These are phyloP conservation scores for Handroanthus guayacan DNA, from an alignment of 257 asterid species.

Conservation along the genomic window DNA sequence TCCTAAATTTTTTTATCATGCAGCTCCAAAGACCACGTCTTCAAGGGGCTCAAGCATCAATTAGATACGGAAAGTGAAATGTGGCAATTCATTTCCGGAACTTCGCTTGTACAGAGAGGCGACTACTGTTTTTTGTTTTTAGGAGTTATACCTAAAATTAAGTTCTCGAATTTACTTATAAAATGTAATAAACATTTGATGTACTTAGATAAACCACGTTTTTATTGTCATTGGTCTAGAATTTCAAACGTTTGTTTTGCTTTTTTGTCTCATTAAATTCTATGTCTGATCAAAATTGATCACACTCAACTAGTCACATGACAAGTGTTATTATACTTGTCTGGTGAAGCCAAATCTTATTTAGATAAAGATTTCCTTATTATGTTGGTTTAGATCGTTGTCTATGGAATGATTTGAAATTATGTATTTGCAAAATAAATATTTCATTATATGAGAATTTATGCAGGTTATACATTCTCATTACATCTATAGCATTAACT, in stretches of 20 bases:
- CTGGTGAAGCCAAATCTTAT: no score
- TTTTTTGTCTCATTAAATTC: background rate
- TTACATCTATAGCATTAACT: no score
- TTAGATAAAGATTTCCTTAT: no score
- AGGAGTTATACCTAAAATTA: background rate
- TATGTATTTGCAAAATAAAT: no score
- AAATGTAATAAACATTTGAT: slow-evolving; percentile 7
- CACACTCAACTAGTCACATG: no score
- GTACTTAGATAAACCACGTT: background rate
- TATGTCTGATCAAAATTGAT: no score
- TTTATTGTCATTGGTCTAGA: background rate
- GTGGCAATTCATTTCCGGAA: slow-evolving; percentile 30
- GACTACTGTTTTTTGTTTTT: slow-evolving; percentile 1
- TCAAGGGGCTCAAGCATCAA: slow-evolving; percentile 46
- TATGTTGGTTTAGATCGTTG: no score
- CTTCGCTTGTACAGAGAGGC: slow-evolving; percentile 35
- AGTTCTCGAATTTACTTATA: slow-evolving; percentile 16
- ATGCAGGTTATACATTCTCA: no score
- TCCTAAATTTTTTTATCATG: background rate
- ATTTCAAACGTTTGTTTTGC: background rate
- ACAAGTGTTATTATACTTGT: no score
- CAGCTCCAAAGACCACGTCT: slow-evolving; percentile 47
- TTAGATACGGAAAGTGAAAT: slow-evolving; percentile 31
- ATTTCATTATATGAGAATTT: no score
- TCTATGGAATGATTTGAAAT: no score